A percentile compares a stretch with the other conserved stretches of the same genome.
These are phyloP conservation scores for Pestalotiopsis fici DNA, from an alignment of 2,329 filamentous ascomycete genomes.

Conservation along the genomic window DNA sequence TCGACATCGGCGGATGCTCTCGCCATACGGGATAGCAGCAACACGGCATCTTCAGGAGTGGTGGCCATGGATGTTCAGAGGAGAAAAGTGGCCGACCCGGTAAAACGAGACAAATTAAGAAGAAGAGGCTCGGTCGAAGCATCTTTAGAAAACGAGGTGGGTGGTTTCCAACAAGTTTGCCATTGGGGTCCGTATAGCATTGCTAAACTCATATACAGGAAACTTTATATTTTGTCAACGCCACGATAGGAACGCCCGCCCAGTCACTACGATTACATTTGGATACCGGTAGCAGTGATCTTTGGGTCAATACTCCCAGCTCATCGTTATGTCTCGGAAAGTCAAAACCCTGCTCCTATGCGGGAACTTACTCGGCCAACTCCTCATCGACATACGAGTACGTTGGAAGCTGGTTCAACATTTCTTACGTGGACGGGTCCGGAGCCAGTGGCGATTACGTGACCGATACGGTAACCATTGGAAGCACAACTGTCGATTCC, in stretches of 20 bases:
- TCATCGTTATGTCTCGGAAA: conserved; percentile 59
- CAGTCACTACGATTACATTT: conserved; percentile 60
- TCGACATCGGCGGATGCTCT: conserved; percentile 24
- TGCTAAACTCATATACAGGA: conserved; percentile 38
- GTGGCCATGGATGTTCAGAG: conserved; percentile 47
- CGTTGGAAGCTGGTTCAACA: conserved; percentile 78
- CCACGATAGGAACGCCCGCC: conserved; percentile 61
- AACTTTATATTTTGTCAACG: conserved; percentile 67
- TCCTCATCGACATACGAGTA: conserved; percentile 75
- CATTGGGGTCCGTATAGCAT: neutral
- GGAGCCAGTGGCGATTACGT: conserved; percentile 79
- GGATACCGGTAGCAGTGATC: conserved; percentile 70
- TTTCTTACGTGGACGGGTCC: conserved; percentile 82
- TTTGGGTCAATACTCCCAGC: conserved; percentile 68
- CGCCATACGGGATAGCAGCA: conserved; percentile 20
- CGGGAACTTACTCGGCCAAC: conserved; percentile 71
- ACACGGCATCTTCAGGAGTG: conserved; percentile 37
- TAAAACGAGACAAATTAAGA: conserved; percentile 44
- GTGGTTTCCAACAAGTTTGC: conserved; percentile 16
- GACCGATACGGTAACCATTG: conserved; percentile 69
- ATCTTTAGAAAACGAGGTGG: conserved; percentile 58
- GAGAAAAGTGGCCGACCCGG: conserved; percentile 38
- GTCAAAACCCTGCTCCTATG: conserved; percentile 54
- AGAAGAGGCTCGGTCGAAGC: conserved; percentile 45
- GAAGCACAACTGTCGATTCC: conserved; percentile 48